Conservation (phyloP, 768 basidiomycete genomes). For the Chiua virens region DNA sequence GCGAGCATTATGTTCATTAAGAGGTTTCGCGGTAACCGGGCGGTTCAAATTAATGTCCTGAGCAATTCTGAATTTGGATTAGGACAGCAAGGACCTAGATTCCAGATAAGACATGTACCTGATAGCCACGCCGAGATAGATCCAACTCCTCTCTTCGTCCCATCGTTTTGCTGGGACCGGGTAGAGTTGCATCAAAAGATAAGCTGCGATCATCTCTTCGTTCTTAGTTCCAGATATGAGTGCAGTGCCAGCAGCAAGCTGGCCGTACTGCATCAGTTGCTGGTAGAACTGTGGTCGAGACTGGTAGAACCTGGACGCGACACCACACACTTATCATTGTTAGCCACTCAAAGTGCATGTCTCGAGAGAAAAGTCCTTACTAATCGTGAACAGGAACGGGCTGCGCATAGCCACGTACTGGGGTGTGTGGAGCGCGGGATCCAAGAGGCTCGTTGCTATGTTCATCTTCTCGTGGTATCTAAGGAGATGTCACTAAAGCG, state of each 20-base stretch:
- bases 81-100: background rate
- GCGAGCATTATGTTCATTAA: constrained; percentile 78
- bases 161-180: constrained; percentile 73
- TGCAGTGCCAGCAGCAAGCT: constrained; percentile 73
- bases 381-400: constrained; percentile 90
- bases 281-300: constrained; percentile 69
- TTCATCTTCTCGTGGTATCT: constrained; percentile 83
- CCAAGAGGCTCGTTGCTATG: constrained; percentile 73
- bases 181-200: constrained; percentile 76
- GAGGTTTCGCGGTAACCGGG: constrained; percentile 67
- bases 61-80: constrained; percentile 59
- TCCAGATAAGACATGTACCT: constrained; percentile 44
- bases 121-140: constrained; percentile 87
- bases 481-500: constrained; percentile 5
- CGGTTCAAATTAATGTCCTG: constrained; percentile 88
- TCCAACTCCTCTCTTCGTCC: constrained; percentile 90
- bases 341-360: background rate
- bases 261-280: constrained; percentile 72
- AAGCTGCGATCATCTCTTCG: constrained; percentile 84
- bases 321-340: constrained; percentile 69
- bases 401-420: constrained; percentile 78
- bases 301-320: constrained; percentile 79
- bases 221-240: constrained; percentile 75
- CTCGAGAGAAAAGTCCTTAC: constrained; percentile 46
- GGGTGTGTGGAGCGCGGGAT: constrained; percentile 82